Base-by-base conservation (phyloP, 2,329 filamentous ascomycete genomes). In the Exophiala xenobiotica region DNA sequence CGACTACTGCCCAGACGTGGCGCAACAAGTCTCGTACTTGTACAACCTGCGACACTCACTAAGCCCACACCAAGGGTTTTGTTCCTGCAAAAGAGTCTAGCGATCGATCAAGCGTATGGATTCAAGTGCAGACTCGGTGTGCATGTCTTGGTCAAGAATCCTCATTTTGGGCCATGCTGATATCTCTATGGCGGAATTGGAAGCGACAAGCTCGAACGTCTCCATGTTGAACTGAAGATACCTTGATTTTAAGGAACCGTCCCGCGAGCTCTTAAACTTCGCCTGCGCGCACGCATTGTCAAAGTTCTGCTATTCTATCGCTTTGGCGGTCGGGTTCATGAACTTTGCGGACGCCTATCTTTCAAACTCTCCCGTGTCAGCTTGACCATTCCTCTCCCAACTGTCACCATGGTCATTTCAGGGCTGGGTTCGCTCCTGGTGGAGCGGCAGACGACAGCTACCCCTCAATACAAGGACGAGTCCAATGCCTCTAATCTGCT, bases 401-500 rank as follows among this genome's bases (percentile, higher is more conserved):
- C n/a, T 23, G 11, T 19, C 33, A 49, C 29, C 24, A 54, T 57
- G 51, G 35, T 52, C 14, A 50, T 47, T 14, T 19, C 52, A 23
- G 42, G 19, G 12, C 37, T 49, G n/a, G 38, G 38, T 24, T 45
- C 14, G 11, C 37, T 24, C 22, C 46, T 46, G 20, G 19, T 54
- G 26, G 57, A 61, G 53, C 57, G 57, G 40, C 57, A 61, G 51
- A 22, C 40, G 12, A 16, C 51, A 39, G 41, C 61, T 22, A 58
- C 65, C 38, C 59, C 65, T 19, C 65, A 66, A 27, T 62, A 68
- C 51, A 65, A 68, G 1, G 51, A 63, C 9, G 73, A 69, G 44
- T 67, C 67, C 49, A 72, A 69, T 47, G 64, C 65, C 0, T 57
- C 59, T 8, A 58, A 64, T 9, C 71, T 78, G n/a, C 62, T 78